Evolutionary conservation across 495 filamentous ascomycete genomes (phyloP).

Genomic region (Talaromyces borbonicus): DNA sequence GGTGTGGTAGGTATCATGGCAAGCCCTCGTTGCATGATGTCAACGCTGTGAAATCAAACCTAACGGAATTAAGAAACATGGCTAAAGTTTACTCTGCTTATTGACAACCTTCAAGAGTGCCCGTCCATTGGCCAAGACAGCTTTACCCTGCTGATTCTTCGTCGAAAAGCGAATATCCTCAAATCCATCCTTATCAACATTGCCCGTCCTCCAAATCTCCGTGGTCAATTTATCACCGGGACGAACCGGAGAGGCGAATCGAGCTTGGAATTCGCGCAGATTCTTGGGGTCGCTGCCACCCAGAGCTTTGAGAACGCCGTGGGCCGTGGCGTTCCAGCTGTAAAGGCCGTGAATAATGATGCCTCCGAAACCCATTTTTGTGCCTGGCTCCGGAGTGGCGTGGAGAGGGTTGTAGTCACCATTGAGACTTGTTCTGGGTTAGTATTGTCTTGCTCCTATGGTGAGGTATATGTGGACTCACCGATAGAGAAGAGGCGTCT

Average conservation of each 20-base stretch:
- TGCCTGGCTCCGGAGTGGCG: constrained; percentile 70
- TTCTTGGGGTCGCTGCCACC: constrained; percentile 70
- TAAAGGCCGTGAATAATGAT: constrained; percentile 82
- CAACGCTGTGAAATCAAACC: too few species aligned
- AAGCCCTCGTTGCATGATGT: too few species aligned
- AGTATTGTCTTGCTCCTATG: not conserved
- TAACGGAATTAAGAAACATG: too few species aligned
- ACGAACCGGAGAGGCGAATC: constrained; percentile 75
- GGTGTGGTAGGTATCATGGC: too few species aligned
- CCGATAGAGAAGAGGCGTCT: constrained; percentile 68
- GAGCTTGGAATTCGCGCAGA: constrained; percentile 75
- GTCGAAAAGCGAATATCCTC: constrained; percentile 77
- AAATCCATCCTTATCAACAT: constrained; percentile 52
- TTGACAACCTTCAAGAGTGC: constrained; percentile 59
- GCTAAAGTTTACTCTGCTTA: constrained; percentile 57
- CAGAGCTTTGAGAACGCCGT: constrained; percentile 60
- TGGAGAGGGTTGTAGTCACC: constrained; percentile 91
- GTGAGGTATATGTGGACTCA: constrained; percentile 12
- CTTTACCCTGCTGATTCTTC: constrained; percentile 58
- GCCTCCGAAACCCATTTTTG: constrained; percentile 84
- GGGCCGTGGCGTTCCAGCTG: constrained; percentile 73
- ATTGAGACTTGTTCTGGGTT: constrained; percentile 47
- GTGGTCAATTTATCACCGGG: constrained; percentile 50
- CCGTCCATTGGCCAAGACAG: constrained; percentile 73
- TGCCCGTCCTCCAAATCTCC: constrained; percentile 43